Base-by-base conservation (phyloP, 2,329 filamentous ascomycete genomes). In the Neofusicoccum laricinum region DNA sequence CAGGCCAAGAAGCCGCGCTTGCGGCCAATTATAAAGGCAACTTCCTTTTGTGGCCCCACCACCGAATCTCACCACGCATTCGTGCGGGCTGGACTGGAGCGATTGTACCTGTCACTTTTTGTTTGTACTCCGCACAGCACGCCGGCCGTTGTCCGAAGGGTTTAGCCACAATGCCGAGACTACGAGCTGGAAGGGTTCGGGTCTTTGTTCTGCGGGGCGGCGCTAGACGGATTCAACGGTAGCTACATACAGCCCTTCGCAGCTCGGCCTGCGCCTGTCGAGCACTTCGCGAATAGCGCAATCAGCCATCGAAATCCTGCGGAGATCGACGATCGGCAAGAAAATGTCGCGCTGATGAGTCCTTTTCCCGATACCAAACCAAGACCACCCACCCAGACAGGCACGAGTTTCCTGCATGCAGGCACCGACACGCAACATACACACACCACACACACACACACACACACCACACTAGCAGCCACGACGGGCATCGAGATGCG, bases 401-500 rank as follows among this genome's bases (percentile, higher is more conserved):
- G 55, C 55, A 46, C 55, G 55, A 59, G 40, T 59, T 45, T 34
- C 55, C 40, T 21, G 41, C 55, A 59, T 59, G 55, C 55, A 59
- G 55, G 55, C 40, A 59, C 55, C 19, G 30, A 51, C 30, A 15
- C 40, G 38, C 41, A 21, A 19, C 40, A 59, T 21, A 17, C 36
- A 41, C 51, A 32, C 38, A 45, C 45, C 19, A 48, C 10, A 48
- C 45, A 3, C 17, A 21, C 43, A 19, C 34, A 46, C 15, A 46
- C 14, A 48, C 45, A 38, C 45, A 30, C 48, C 48, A 50, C 32
- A 14, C 45, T 17, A 25, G 10, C n/a, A 5, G 25, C 34, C n/a
- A n/a, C 50, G 1, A 5, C 41, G 55, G 55, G 55, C 55, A 59
- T 21, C 30, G 11, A 59, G 30, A 46, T 25, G 2, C 14, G 36